Evolutionary conservation across 2,329 filamentous ascomycete species (phyloP), one percentile per base, ranked within the genome.

Genomic region (Basipetospora chlamydospora): DNA sequence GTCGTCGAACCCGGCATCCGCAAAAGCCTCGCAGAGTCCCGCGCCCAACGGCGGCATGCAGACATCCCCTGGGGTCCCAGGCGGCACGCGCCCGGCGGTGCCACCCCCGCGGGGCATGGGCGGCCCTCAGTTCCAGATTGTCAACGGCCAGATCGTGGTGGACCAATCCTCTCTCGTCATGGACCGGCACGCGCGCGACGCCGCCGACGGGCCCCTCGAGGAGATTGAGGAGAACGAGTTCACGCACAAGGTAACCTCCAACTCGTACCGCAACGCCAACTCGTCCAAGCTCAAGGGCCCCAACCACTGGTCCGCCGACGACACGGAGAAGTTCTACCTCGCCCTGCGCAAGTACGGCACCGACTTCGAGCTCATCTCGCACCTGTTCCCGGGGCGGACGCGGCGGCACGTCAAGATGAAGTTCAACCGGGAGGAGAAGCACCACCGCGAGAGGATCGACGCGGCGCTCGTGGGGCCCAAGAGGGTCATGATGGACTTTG

Each of bases 381-480:
- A 73, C 46, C 75, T 86, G 67, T 87, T 92, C 49, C 71, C 75
- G 1, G 69, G 71, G 43, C 76, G 79, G 49, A 80, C 71, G 41
- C 69, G 84, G 13, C 70, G 77, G 22, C 74, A 82, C 52, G 69
- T 90, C 57, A 88, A 88, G 59, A 68, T 79, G 44, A 90, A 90
- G 53, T 90, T 84, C 58, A 81, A 78, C 47, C 76, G 78, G 42
- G 84, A 90, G 56, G 83, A 90, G 57, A 66, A 73, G 23, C 62
- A 72, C 37, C 67, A 78, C 43, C 75, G 80, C 0, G 57, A 60
- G 3, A 67, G 71, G 42, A 66, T 92, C 45, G 74, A 73, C 42
- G 64, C 66, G 25, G 73, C 73, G 5, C 61, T 90, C 39, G 69
- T 68, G 25, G 73, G 72, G 39, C 61, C 68, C 45, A 70, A 74